phyloP scores from a whole-genome alignment of 805 yeast species.

The Candida chauliodis region DNA sequence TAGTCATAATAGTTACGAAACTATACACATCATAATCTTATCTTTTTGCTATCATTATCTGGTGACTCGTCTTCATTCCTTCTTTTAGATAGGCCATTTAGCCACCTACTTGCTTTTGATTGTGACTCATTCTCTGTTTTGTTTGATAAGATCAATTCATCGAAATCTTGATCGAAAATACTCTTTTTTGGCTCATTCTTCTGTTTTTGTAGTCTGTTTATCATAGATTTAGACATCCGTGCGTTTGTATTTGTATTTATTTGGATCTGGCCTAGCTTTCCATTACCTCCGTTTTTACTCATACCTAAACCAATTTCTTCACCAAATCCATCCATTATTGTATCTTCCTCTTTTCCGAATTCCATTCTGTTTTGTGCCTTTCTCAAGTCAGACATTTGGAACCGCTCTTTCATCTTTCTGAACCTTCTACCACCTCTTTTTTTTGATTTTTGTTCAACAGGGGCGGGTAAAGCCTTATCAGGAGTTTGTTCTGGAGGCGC shows the following conservation, averaged over 20 bases:
- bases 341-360: conserved; percentile 73
- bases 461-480: conserved; percentile 66
- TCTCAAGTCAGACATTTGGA: conserved; percentile 74
- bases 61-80: not conserved
- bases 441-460: conserved; percentile 71
- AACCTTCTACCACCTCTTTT: conserved; percentile 83
- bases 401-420: conserved; percentile 76
- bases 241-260: conserved; percentile 50
- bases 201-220: conserved; percentile 35
- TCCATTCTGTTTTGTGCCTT: conserved; percentile 81
- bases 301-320: conserved; percentile 83
- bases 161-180: conserved; percentile 13
- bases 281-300: conserved; percentile 38
- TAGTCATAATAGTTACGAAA: conserved; percentile 1
- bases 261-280: conserved; percentile 23
- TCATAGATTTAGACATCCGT: conserved; percentile 60
- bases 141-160: conserved; percentile 14
- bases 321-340: conserved; percentile 61
- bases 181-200: conserved; percentile 5
- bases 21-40: no score
- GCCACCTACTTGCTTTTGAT: conserved; percentile 16
- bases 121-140: not conserved
- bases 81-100: conserved; percentile 18
- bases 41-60: not conserved
- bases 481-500: conserved; percentile 70